Evolutionary conservation across 202 grass and related monocot genomes (phyloP), one percentile per base, ranked within the genome.

Genomic region (Panicum virgatum): DNA sequence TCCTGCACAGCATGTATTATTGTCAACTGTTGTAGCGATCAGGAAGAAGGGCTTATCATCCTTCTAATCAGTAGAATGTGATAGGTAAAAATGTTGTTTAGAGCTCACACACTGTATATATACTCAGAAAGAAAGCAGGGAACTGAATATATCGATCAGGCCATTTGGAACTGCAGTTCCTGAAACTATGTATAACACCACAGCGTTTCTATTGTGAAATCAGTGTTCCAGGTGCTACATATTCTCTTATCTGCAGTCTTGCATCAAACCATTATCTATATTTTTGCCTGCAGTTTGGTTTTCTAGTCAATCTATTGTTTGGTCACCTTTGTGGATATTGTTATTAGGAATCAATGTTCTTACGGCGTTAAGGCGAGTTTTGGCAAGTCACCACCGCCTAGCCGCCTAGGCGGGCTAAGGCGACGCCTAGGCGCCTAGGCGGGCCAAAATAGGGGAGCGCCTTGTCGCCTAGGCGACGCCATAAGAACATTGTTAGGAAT

Each of bases 31-130:
- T 22, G 48, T 81, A 86, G 69, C 11, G 32, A 67, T 44, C 73
- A 83, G 73, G 75, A 87, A 66, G 80, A 87, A 80, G 75, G 84
- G 75, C 68, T 46, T 84, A 75, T 79, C 72, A 70, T 69, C 74
- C 59, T 83, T 79, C 67, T 80, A 80, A 79, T 79, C 72, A 6
- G 25, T 86, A 86, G 79, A 82, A 52, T 86, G 32, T 86, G 73
- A 62, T 86, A 75, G 79, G 83, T 86, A 90, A 32, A 80, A 37
- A 83, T 83, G 67, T 73, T 74, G 26, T 86, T 75, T 86, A 83
- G 84, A 86, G 29, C 79, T 86, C 69, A 81, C 64, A 75, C 72
- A 82, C 47, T 89, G 83, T 86, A 82, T 90, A 83, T 73, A 90
- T 86, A 69, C 75, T 52, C 81, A n/a, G 13, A 80, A 84, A 85